These are phyloP conservation scores for Neocallimastix lanati DNA, from an alignment of 192 early-diverging fungal genomes.

Conservation along the genomic window DNA sequence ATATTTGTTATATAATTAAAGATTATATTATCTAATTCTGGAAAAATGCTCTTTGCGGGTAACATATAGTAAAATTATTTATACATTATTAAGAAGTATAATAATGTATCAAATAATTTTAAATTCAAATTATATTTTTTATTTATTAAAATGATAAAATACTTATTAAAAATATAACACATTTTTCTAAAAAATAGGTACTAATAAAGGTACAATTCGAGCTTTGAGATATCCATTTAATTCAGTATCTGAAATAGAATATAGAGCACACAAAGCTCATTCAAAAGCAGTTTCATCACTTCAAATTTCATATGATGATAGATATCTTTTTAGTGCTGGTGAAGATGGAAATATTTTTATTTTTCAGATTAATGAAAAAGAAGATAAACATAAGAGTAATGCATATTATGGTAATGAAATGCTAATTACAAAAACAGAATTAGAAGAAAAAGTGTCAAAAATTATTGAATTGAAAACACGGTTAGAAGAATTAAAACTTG, in stretches of 20 bases:
- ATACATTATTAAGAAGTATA: too few relatives aligned
- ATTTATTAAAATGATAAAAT: too few relatives aligned
- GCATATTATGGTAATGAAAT: conserved; percentile 12
- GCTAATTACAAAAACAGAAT: conserved; percentile 38
- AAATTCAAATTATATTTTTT: too few relatives aligned
- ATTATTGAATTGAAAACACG: conserved; percentile 38
- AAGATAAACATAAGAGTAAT: conserved; percentile 10
- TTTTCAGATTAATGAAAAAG: conserved; percentile 34
- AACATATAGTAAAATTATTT: too few relatives aligned
- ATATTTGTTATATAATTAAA: too few relatives aligned
- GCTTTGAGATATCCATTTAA: not conserved
- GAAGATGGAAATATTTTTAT: conserved; percentile 39
- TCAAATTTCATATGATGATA: conserved; percentile 33
- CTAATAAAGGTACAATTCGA: not conserved
- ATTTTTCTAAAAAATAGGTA: too few relatives aligned
- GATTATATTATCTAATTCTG: conserved; percentile 22
- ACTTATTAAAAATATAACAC: too few relatives aligned
- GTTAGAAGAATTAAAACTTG: conserved; percentile 44
- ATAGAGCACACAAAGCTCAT: conserved; percentile 34
- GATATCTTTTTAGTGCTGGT: conserved; percentile 31
- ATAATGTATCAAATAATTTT: too few relatives aligned
- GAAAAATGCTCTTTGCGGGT: conserved; percentile 40
- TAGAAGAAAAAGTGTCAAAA: conserved; percentile 36
- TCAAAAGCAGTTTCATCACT: conserved; percentile 26
- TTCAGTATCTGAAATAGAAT: not conserved